Conservation (phyloP, 2,329 filamentous ascomycete species). For the Colletotrichum tropicale region DNA sequence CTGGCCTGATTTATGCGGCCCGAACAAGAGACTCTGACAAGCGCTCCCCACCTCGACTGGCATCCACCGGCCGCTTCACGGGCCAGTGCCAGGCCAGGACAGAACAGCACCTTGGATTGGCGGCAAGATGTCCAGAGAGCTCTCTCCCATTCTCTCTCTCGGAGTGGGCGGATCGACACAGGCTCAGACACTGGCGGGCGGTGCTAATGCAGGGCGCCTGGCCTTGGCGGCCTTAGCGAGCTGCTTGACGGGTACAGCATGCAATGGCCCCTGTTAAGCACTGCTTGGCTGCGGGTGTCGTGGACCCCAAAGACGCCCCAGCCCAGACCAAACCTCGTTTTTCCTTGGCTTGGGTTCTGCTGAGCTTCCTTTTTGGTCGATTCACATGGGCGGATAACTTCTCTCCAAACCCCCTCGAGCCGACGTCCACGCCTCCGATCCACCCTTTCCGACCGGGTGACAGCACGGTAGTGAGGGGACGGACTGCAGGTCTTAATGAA, state of each 20-base stretch:
- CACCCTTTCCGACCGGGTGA: background rate
- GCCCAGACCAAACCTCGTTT: background rate
- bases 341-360: background rate
- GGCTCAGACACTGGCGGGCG: slow-evolving; percentile 11
- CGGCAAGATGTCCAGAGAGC: background rate
- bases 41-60: background rate
- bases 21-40: background rate
- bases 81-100: background rate
- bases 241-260: slow-evolving; percentile 9
- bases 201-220: slow-evolving; percentile 18
- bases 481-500: background rate
- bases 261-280: background rate
- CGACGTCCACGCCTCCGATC: background rate
- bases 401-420: background rate
- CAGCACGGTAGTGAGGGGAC: background rate
- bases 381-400: background rate
- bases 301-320: background rate
- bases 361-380: background rate
- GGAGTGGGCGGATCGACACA: slow-evolving; percentile 5
- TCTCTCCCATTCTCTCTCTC: background rate
- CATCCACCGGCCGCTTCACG: background rate
- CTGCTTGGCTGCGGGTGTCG: slow-evolving; percentile 1
- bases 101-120: background rate
- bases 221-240: slow-evolving; percentile 16
- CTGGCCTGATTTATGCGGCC: background rate